Conservation (phyloP, 1,139 yeast species). For the Nematodospora anomalae region DNA sequence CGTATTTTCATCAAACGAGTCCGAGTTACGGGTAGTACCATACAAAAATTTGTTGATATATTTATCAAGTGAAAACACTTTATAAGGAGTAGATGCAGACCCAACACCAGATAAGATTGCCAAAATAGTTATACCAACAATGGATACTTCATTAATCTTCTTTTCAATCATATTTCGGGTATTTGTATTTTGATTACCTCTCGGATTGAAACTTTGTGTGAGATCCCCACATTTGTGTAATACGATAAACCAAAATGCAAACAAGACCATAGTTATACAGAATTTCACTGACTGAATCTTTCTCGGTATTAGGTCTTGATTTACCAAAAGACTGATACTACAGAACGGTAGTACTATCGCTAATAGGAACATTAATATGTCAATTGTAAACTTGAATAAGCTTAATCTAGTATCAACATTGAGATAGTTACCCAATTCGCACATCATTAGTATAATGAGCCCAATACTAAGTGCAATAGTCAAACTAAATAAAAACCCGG, state of each 20-base stretch:
- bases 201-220: constrained; percentile 29
- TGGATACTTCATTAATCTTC: constrained; percentile 60
- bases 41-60: constrained; percentile 5
- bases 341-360: constrained; percentile 36
- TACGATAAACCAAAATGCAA: constrained; percentile 32
- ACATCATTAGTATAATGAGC: constrained; percentile 37
- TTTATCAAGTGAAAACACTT: constrained; percentile 16
- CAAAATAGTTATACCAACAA: constrained; percentile 71
- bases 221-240: constrained; percentile 40
- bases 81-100: constrained; percentile 63
- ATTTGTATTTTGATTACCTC: constrained; percentile 7
- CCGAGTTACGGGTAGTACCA: constrained; percentile 2
- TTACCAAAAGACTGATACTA: constrained; percentile 30
- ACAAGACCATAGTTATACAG: constrained; percentile 17
- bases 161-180: constrained; percentile 27
- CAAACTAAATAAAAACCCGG: constrained; percentile 31
- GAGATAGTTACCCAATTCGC: constrained; percentile 34
- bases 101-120: constrained; percentile 75
- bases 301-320: constrained; percentile 28
- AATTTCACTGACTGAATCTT: constrained; percentile 7
- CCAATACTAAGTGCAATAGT: constrained; percentile 34
- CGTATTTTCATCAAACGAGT: neutral
- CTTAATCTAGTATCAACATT: constrained; percentile 23
- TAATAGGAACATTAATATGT: constrained; percentile 32
- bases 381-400: constrained; percentile 34